These are phyloP conservation scores for Uncinocarpus reesii DNA, from an alignment of 2,329 filamentous ascomycete species.

Conservation along the genomic window DNA sequence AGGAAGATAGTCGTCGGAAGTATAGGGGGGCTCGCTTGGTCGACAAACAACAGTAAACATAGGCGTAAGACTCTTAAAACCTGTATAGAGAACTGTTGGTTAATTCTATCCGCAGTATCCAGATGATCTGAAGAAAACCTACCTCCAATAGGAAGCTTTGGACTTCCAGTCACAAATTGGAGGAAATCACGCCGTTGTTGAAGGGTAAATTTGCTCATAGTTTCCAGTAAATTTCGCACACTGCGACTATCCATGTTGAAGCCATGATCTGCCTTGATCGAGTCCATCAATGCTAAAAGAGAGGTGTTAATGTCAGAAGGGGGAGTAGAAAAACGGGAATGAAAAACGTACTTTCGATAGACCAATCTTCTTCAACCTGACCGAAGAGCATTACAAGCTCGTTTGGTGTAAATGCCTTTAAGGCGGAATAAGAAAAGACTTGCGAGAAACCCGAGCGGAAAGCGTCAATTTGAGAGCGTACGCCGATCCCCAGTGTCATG, in stretches of 20 bases:
- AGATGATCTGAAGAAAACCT: too few species aligned
- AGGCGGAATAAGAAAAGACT: slow-evolving; percentile 87
- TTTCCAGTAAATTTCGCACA: slow-evolving; percentile 82
- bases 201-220: slow-evolving; percentile 75
- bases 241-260: slow-evolving; percentile 98
- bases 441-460: slow-evolving; percentile 87
- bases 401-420: slow-evolving; percentile 87
- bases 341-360: slow-evolving; percentile 70
- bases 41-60: slow-evolving; percentile 99
- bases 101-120: too few species aligned
- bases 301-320: slow-evolving; percentile 5
- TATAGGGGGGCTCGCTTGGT: slow-evolving; percentile 87
- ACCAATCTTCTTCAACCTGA: slow-evolving; percentile 89
- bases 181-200: slow-evolving; percentile 81
- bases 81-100: slow-evolving; percentile 37
- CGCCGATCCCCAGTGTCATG: slow-evolving; percentile 78
- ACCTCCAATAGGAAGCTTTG: slow-evolving; percentile 97
- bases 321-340: not conserved
- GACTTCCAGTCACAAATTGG: slow-evolving; percentile 95
- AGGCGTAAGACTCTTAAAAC: slow-evolving; percentile 91
- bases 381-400: slow-evolving; percentile 94
- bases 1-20: slow-evolving; percentile 93
- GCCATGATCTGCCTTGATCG: slow-evolving; percentile 95
- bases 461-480: slow-evolving; percentile 78
- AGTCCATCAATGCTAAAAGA: slow-evolving; percentile 74